A percentile compares a stretch with the other conserved stretches of the same genome.
Evolutionary conservation across 2,329 filamentous ascomycete species (phyloP).

Genomic region (Xylaria arbuscula): DNA sequence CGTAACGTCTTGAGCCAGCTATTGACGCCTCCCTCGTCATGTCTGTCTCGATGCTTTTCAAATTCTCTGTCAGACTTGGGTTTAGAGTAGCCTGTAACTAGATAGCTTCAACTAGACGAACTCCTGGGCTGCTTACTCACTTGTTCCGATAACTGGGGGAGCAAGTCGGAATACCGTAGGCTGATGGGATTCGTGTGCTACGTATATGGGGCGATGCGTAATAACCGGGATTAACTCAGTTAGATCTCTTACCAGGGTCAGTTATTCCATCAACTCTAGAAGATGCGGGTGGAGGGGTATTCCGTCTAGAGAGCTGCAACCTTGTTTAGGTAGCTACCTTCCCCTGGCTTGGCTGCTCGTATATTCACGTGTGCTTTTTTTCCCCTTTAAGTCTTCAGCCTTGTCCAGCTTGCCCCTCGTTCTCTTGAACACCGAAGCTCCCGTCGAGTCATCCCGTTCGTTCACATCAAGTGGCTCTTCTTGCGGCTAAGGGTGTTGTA

Average conservation of each 20-base stretch:
- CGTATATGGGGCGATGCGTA: slow-evolving; percentile 35
- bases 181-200: slow-evolving; percentile 36
- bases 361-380: slow-evolving; percentile 23
- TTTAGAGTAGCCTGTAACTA: not conserved
- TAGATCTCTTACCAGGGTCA: slow-evolving; percentile 42
- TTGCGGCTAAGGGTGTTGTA: slow-evolving; percentile 16
- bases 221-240: slow-evolving; percentile 36
- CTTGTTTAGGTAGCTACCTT: slow-evolving; percentile 28
- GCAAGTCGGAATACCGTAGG: slow-evolving; percentile 34
- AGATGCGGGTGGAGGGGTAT: slow-evolving; percentile 41
- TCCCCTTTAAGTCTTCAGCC: slow-evolving; percentile 34
- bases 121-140: slow-evolving; percentile 15
- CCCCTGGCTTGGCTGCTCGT: slow-evolving; percentile 24
- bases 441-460: slow-evolving; percentile 21
- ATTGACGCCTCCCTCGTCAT: not conserved
- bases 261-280: slow-evolving; percentile 41
- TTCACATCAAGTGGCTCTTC: slow-evolving; percentile 22
- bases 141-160: slow-evolving; percentile 30
- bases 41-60: not conserved
- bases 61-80: not conserved
- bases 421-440: slow-evolving; percentile 17
- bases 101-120: slow-evolving; percentile 7
- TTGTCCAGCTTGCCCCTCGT: slow-evolving; percentile 28
- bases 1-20: not conserved
- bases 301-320: slow-evolving; percentile 37